Evolutionary conservation across 345 rosid species (phyloP).

Genomic region (Lepidium africanum): DNA sequence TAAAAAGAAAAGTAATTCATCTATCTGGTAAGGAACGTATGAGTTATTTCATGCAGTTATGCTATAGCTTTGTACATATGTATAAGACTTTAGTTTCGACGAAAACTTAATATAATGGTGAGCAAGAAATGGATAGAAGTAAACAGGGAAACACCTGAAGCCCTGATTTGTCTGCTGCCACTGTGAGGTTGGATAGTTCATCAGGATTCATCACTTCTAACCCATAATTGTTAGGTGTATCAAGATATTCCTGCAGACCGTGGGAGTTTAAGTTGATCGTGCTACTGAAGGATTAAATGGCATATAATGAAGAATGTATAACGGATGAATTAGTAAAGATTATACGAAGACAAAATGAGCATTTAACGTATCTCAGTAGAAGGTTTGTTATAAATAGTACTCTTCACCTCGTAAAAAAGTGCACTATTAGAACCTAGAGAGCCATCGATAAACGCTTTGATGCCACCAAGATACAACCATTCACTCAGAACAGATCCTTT

Average conservation of each 20-base stretch:
- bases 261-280: not conserved
- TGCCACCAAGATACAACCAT: slow-evolving; percentile 82
- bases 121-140: not conserved
- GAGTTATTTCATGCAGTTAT: not conserved
- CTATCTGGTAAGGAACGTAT: not conserved
- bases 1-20: not conserved
- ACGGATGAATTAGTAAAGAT: not conserved
- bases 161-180: slow-evolving; percentile 63
- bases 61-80: not conserved
- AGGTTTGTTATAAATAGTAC: not conserved
- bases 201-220: slow-evolving; percentile 51
- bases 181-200: slow-evolving; percentile 57
- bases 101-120: not conserved
- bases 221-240: slow-evolving; percentile 67
- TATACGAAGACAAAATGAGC: no score
- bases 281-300: not conserved
- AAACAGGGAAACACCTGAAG: slow-evolving; percentile 55
- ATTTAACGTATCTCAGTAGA: not conserved
- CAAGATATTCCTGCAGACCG: slow-evolving; percentile 51
- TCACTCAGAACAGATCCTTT: slow-evolving; percentile 49
- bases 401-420: slow-evolving; percentile 73
- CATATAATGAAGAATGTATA: not conserved
- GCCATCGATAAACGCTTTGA: slow-evolving; percentile 92
- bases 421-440: slow-evolving; percentile 87
- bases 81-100: not conserved